Conservation (phyloP, 1,284 basidiomycete species). For the Mycosarcoma mackinlayi region DNA sequence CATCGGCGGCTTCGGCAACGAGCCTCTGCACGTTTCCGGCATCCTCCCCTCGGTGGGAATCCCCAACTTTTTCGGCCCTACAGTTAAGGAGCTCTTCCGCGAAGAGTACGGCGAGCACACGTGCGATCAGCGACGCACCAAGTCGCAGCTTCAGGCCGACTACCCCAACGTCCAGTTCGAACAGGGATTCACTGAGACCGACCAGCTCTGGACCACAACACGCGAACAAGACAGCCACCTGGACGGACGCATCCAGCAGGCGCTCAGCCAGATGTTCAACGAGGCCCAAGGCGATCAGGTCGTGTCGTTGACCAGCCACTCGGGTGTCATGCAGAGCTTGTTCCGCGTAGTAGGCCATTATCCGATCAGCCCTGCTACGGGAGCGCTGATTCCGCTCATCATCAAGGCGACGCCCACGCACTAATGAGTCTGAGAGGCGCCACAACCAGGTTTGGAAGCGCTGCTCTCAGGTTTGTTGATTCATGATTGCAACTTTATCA, state of each 20-base stretch:
- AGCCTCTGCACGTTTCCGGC: too few relatives aligned
- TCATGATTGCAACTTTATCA: too few relatives aligned
- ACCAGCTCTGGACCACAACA: slow-evolving; percentile 32
- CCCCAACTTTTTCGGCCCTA: too few relatives aligned
- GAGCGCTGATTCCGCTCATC: slow-evolving; percentile 49
- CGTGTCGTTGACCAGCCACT: slow-evolving; percentile 44
- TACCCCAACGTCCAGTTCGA: slow-evolving; percentile 44
- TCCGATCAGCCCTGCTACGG: slow-evolving; percentile 37
- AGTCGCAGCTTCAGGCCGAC: slow-evolving; percentile 16
- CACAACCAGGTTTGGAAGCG: too few relatives aligned
- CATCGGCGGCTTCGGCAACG: too few relatives aligned
- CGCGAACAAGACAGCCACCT: slow-evolving; percentile 27
- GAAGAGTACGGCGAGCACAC: slow-evolving; percentile 54
- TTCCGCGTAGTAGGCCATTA: slow-evolving; percentile 38
- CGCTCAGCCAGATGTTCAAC: slow-evolving; percentile 33
- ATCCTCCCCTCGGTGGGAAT: too few relatives aligned
- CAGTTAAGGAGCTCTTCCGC: slow-evolving; percentile 38
- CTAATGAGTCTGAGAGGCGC: slow-evolving; percentile 3
- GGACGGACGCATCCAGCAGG: slow-evolving; percentile 30
- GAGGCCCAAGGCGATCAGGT: slow-evolving; percentile 34
- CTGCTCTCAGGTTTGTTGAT: too few relatives aligned
- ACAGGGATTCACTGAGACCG: slow-evolving; percentile 21
- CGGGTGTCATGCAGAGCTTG: slow-evolving; percentile 52
- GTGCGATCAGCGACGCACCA: slow-evolving; percentile 44
- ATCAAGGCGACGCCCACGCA: slow-evolving; percentile 52